phyloP scores from a whole-genome alignment of 1,139 yeast genomes.

The Pichia sp. region DNA sequence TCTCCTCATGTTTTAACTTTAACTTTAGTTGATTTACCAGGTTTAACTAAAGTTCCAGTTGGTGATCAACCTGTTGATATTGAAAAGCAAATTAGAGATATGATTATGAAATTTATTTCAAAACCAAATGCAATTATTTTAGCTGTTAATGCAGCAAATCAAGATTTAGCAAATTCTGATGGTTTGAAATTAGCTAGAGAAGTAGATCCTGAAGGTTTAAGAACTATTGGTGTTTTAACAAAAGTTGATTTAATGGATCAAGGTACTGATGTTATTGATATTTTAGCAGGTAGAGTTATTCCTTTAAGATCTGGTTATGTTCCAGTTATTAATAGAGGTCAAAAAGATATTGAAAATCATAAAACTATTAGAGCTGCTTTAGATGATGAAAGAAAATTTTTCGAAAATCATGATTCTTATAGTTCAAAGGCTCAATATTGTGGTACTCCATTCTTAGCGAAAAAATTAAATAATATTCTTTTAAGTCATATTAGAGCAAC shows the following conservation, averaged over 20 bases:
- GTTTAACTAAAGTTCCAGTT: slow-evolving; percentile 97
- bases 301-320: slow-evolving; percentile 95
- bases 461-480: slow-evolving; percentile 82
- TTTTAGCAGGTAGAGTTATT: slow-evolving; percentile 90
- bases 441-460: slow-evolving; percentile 96
- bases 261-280: slow-evolving; percentile 98
- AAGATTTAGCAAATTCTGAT: slow-evolving; percentile 96
- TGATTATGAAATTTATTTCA: slow-evolving; percentile 88
- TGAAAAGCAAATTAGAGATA: slow-evolving; percentile 88
- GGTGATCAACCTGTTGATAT: slow-evolving; percentile 99
- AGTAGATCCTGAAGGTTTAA: slow-evolving; percentile 94
- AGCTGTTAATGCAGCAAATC: slow-evolving; percentile 95
- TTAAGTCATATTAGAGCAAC: slow-evolving; percentile 92
- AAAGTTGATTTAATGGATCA: slow-evolving; percentile 97
- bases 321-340: slow-evolving; percentile 97
- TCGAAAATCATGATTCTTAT: slow-evolving; percentile 71
- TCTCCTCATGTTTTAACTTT: slow-evolving; percentile 94
- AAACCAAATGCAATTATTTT: slow-evolving; percentile 94
- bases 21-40: slow-evolving; percentile 95
- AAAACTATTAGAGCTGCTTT: slow-evolving; percentile 89
- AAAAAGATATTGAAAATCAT: slow-evolving; percentile 82
- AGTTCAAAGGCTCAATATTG: slow-evolving; percentile 76
- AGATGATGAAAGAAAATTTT: slow-evolving; percentile 69
- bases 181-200: slow-evolving; percentile 95
- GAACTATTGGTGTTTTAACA: slow-evolving; percentile 96